Evolutionary conservation across 768 basidiomycete genomes (phyloP), one percentile per base, ranked within the genome.

Genomic region (Coprinopsis cinerea): DNA sequence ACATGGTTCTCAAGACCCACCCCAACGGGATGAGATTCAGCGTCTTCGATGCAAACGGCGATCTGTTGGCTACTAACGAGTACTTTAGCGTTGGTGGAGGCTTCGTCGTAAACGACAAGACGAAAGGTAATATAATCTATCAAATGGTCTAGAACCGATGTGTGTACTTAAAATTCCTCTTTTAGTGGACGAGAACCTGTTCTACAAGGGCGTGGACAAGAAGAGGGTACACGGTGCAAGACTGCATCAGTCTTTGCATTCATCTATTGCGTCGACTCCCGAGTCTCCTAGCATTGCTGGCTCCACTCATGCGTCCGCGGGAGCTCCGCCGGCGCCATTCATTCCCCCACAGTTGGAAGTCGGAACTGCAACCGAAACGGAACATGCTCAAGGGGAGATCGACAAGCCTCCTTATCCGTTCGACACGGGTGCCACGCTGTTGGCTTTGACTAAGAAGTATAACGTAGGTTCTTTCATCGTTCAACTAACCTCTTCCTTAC

Each of bases 41-140:
- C 28, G 87, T 81, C 27, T 98, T 92, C 56, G 82, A 76, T 47
- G 72, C 77, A 40, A 72, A 85, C n/a, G 94, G 94, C 1, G 81
- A 89, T 54, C 68, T 97, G 52, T 71, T 98, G 50, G 94, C 94
- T 1, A 93, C 91, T 11, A 97, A 98, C 57, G 89, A 93, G 62
- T 98, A 95, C 59, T 96, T 90, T 62, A 91, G 88, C 48, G 92
- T 96, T 43, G 92, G 92, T 2, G 92, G 92, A 37, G 92, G 92
- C 2, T 96, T 95, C 61, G 92, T 95, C 2, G 92, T 96, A 22
- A 96, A 96, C 59, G 89, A 93, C 34, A 88, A 92, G 64, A 96
- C 92, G 1, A 86, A 93, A 74, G 83, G 88, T 85, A 56, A 51
- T 59, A 37, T 20, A 9, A 32, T 11, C 25, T 49, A 44, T 45